These are phyloP conservation scores for Penicillium sp. DNA, from an alignment of 2,329 filamentous ascomycete genomes.

Conservation along the genomic window DNA sequence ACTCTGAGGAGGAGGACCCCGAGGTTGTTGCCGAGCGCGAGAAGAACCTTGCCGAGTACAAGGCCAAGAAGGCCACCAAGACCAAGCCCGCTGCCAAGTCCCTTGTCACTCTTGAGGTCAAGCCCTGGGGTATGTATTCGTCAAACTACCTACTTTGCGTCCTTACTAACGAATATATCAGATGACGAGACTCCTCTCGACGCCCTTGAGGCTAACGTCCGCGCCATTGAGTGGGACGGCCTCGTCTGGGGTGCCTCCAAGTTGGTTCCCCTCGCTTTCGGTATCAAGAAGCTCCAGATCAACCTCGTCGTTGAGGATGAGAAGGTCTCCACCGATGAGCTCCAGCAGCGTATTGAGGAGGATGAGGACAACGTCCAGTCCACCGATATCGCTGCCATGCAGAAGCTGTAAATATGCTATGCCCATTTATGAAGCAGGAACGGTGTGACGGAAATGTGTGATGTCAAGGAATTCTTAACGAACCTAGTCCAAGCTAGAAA, in stretches of 20 bases:
- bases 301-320: slow-evolving; percentile 97
- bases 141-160: neutral
- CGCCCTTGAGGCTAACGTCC: slow-evolving; percentile 77
- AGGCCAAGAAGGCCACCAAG: slow-evolving; percentile 95
- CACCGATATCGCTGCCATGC: slow-evolving; percentile 84
- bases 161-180: slow-evolving; percentile 31
- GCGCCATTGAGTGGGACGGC: slow-evolving; percentile 85
- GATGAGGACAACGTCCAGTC: slow-evolving; percentile 97
- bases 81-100: slow-evolving; percentile 93
- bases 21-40: slow-evolving; percentile 83
- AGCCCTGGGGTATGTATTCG: slow-evolving; percentile 87
- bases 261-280: slow-evolving; percentile 88
- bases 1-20: slow-evolving; percentile 91
- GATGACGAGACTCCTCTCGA: slow-evolving; percentile 94
- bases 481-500: slow-evolving; percentile 31
- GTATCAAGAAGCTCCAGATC: slow-evolving; percentile 99
- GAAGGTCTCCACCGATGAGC: slow-evolving; percentile 83
- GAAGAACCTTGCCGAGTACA: slow-evolving; percentile 89
- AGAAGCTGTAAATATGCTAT: slow-evolving; percentile 72
- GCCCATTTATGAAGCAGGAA: slow-evolving; percentile 34
- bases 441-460: slow-evolving; percentile 39
- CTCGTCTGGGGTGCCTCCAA: slow-evolving; percentile 94
- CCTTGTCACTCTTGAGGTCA: slow-evolving; percentile 91
- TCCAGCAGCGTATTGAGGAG: slow-evolving; percentile 81
- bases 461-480: slow-evolving; percentile 42